Evolutionary conservation across 768 basidiomycete genomes (phyloP).

Genomic region (Suillus spraguei): DNA sequence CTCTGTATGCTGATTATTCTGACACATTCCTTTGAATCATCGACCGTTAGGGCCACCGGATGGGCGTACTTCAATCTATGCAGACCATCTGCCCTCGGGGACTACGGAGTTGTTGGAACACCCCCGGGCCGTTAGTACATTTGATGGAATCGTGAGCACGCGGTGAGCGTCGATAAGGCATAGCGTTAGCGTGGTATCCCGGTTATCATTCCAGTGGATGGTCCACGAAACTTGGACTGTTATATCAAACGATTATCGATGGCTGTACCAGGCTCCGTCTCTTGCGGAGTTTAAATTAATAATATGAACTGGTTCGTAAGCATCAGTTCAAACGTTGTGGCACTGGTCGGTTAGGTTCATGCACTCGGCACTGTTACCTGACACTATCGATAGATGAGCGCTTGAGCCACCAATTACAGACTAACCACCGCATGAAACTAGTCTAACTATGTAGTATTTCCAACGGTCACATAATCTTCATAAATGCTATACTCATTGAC

Average conservation of each 20-base stretch:
- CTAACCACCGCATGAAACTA: too few species aligned
- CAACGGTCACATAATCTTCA: not conserved
- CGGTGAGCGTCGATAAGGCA: not conserved
- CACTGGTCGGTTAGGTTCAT: not conserved
- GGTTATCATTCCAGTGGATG: not conserved
- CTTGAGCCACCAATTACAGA: not conserved
- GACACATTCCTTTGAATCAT: conserved; percentile 1
- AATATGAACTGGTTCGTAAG: not conserved
- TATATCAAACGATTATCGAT: too few species aligned
- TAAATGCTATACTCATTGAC: not conserved
- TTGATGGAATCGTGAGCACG: not conserved
- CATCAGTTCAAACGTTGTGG: too few species aligned
- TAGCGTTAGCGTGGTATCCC: not conserved
- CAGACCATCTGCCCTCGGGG: not conserved
- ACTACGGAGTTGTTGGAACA: not conserved
- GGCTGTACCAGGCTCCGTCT: not conserved
- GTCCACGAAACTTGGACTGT: too few species aligned
- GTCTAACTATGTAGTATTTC: not conserved
- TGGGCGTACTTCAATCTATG: not conserved
- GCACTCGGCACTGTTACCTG: too few species aligned
- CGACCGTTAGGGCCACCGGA: not conserved
- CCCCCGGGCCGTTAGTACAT: not conserved
- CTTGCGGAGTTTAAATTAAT: not conserved
- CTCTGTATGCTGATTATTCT: too few species aligned
- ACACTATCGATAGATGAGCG: not conserved